Percentiles rank a stretch among this genome's conserved stretches.
Evolutionary conservation across 495 filamentous ascomycete species (phyloP).

Genomic region (Elasticomyces elasticus): DNA sequence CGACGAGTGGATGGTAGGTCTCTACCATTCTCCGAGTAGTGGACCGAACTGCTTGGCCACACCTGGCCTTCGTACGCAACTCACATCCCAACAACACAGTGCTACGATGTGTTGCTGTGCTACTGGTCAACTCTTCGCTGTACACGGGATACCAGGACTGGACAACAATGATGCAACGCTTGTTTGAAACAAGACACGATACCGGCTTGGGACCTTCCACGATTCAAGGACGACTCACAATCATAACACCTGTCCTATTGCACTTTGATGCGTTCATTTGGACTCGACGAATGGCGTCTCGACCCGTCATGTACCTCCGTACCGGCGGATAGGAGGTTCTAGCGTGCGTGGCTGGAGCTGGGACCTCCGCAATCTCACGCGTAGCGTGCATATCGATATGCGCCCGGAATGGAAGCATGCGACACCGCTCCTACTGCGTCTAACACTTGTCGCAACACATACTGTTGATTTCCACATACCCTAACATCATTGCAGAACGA

Average conservation of each 20-base stretch:
- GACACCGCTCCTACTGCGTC: constrained; percentile 6
- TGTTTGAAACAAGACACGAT: no score
- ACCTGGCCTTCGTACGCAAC: no score
- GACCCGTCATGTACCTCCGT: constrained; percentile 8
- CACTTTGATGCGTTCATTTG: not conserved
- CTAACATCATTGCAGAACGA: constrained; percentile 17
- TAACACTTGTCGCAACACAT: not conserved
- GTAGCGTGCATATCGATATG: constrained; percentile 10
- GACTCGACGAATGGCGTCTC: not conserved
- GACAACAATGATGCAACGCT: no score
- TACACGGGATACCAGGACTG: no score
- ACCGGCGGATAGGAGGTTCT: constrained; percentile 12
- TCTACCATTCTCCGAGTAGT: no score
- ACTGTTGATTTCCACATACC: not conserved
- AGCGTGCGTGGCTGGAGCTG: constrained; percentile 9
- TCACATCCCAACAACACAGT: no score
- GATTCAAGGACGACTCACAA: not conserved
- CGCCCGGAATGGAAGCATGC: not conserved
- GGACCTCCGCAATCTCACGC: constrained; percentile 21
- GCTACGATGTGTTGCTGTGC: no score
- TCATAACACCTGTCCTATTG: not conserved
- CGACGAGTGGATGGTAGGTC: no score
- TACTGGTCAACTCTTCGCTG: no score
- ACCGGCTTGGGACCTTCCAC: no score
- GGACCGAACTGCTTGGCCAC: no score